A percentile compares a stretch with the other conserved stretches of the same genome.
These are phyloP conservation scores for Bimuria novae-zelandiae DNA, from an alignment of 2,329 filamentous ascomycete genomes.

Conservation along the genomic window DNA sequence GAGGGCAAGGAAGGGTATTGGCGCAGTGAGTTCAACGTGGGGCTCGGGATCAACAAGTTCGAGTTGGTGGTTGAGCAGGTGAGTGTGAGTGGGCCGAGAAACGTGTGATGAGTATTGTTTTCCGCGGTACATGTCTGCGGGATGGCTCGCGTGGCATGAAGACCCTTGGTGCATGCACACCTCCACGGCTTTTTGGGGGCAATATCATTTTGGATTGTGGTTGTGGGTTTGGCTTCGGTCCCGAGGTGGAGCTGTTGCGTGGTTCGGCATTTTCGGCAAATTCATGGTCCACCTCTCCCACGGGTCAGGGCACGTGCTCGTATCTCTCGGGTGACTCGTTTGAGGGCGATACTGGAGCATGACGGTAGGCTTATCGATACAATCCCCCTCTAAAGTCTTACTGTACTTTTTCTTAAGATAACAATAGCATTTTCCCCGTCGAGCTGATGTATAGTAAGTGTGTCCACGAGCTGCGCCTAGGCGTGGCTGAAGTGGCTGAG, in stretches of 20 bases:
- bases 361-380: too few species aligned
- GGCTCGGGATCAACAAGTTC: constrained; percentile 22
- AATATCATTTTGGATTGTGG: not conserved
- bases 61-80: constrained; percentile 30
- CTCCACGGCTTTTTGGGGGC: too few species aligned
- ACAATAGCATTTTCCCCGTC: not conserved
- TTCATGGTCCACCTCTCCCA: not conserved
- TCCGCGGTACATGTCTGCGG: not conserved
- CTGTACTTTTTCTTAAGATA: too few species aligned
- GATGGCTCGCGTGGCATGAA: too few species aligned
- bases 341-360: too few species aligned
- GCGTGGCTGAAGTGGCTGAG: not conserved
- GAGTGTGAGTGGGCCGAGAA: constrained; percentile 32
- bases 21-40: constrained; percentile 28
- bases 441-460: not conserved
- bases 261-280: too few species aligned
- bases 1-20: constrained; percentile 20
- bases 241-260: not conserved
- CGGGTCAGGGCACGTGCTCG: not conserved
- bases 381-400: too few species aligned
- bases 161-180: too few species aligned
- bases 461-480: not conserved
- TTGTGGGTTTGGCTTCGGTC: not conserved
- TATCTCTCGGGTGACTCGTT: too few species aligned
- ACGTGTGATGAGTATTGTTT: constrained; percentile 21